Percentiles rank a stretch among this genome's conserved stretches.
Conservation (phyloP, 192 early-diverging fungal species). For the Glomus cerebriforme region DNA sequence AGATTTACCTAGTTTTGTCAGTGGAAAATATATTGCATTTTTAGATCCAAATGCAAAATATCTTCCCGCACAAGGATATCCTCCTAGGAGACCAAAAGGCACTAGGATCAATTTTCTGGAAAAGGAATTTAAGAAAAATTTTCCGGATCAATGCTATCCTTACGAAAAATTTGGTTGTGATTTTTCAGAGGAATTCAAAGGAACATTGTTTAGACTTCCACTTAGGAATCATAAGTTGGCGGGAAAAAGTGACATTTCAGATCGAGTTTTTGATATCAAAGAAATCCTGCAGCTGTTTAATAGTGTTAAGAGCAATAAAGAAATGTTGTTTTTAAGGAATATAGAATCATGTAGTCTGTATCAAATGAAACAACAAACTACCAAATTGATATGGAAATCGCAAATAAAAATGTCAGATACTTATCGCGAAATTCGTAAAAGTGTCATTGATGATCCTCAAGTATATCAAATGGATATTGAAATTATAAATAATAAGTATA, state of each 20-base stretch:
- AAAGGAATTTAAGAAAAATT: constrained; percentile 17
- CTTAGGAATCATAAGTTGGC: not conserved
- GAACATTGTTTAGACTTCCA: constrained; percentile 34
- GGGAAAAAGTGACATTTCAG: not conserved
- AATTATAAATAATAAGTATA: not conserved
- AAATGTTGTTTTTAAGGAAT: constrained; percentile 22
- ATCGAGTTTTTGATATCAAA: not conserved
- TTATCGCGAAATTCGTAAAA: not conserved
- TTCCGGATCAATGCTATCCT: constrained; percentile 22
- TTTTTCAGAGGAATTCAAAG: constrained; percentile 19
- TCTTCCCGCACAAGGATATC: constrained; percentile 17
- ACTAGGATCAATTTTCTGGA: not conserved
- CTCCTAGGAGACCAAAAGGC: not conserved
- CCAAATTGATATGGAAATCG: not conserved
- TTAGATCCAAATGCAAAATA: constrained; percentile 29
- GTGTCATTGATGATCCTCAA: not conserved
- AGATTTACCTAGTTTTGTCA: constrained; percentile 35
- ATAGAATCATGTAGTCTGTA: not conserved
- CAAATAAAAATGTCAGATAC: not conserved
- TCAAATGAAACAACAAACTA: not conserved
- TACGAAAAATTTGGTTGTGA: constrained; percentile 6
- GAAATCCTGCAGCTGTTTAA: not conserved
- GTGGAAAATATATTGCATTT: constrained; percentile 30
- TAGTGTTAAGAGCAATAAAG: not conserved
- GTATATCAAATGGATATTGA: not conserved